Conservation (phyloP, 768 basidiomycete genomes). For the Leccinellum albellum region DNA sequence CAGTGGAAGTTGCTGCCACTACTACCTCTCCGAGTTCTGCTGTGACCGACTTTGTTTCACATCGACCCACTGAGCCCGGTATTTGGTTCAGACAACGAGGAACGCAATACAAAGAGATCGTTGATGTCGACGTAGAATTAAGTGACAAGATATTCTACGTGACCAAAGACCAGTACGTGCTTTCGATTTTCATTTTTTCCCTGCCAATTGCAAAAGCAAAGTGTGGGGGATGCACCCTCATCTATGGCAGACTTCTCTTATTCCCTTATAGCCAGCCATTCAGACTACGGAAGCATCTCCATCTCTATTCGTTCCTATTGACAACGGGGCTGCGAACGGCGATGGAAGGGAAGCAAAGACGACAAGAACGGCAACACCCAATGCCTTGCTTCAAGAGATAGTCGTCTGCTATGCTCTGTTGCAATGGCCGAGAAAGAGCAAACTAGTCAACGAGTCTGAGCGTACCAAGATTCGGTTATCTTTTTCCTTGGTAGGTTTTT, state of each 20-base stretch:
- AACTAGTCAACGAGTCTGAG: conserved; percentile 39
- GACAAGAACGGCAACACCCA: background rate
- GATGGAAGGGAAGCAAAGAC: background rate
- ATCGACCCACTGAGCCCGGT: conserved; percentile 19
- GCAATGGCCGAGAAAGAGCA: conserved; percentile 45
- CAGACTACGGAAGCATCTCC: conserved; percentile 19
- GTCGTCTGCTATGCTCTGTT: conserved; percentile 14
- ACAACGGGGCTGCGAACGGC: background rate
- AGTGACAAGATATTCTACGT: conserved; percentile 20
- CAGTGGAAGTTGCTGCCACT: background rate
- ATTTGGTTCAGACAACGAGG: conserved; percentile 27
- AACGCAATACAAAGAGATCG: conserved; percentile 15
- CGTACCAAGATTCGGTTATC: conserved; percentile 43
- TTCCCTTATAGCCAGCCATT: background rate
- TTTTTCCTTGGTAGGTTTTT: conserved; percentile 36
- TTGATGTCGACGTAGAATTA: conserved; percentile 21
- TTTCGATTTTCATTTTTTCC: background rate
- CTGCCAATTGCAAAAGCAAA: background rate
- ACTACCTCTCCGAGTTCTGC: background rate
- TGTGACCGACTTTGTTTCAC: conserved; percentile 9
- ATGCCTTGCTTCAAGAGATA: background rate
- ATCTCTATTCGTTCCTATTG: conserved; percentile 18
- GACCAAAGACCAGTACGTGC: conserved; percentile 16
- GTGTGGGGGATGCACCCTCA: background rate
- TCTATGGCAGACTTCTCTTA: background rate